Evolutionary conservation across 768 basidiomycete genomes (phyloP), one percentile per base, ranked within the genome.

Genomic region (Hydnum rufescens): DNA sequence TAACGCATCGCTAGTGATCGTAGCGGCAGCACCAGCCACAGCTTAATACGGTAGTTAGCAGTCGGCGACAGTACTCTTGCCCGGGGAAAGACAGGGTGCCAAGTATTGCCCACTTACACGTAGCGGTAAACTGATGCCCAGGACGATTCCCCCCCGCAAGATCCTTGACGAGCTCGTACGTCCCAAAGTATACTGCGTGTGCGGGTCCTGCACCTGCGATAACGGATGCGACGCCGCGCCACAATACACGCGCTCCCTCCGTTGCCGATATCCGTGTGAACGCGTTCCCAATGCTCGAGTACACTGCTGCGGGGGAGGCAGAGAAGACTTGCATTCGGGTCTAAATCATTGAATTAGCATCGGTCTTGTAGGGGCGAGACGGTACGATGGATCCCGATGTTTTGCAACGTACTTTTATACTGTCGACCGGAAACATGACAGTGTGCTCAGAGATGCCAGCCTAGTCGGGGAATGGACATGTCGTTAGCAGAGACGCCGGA

Each of bases 311-410:
- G 4, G 83, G 85, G 13, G 83, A 83, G 5, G 87, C 72, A 36
- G 87, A 76, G 60, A 92, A 84, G 49, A 99, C 89, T 71, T 99
- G 95, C 95, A 99, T 99, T 62, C 95, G 86, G 44, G 95, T 97
- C 95, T 99, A 60, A 13, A 32, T 26, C 32, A 32, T 6, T 26
- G 25, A 26, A 31, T 22, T n/a, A 13, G 13, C 13, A 39, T 13
- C 36, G 13, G 36, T 39, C 22, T 39, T 39, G 13, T 39, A 13
- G 36, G n/a, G n/a, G n/a, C n/a, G n/a, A n/a, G n/a, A n/a, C n/a
- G n/a, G n/a, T n/a, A n/a, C n/a, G n/a, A n/a, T n/a, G n/a, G n/a
- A 22, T 1, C 36, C 36, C 36, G 22, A 13, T 19, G 36, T 13
- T 39, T 13, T 13, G 22, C 22, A 13, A 67, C 80, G 55, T 54